Evolutionary conservation across 306 rosid genomes (phyloP).

Genomic region (Cicer judaicum): DNA sequence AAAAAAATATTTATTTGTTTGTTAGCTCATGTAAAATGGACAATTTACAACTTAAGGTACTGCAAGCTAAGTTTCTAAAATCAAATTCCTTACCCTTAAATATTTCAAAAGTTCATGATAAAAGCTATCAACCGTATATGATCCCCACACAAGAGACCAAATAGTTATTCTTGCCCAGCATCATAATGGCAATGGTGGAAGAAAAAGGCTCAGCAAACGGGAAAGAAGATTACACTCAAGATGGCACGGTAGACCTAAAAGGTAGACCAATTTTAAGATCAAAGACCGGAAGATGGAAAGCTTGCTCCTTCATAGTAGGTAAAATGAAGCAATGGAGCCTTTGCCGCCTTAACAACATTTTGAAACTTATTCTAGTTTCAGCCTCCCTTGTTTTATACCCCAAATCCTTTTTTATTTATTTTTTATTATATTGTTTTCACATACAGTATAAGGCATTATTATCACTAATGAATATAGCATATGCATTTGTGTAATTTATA

Average conservation of each 20-base stretch:
- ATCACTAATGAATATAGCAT: background rate
- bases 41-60: background rate
- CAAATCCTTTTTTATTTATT: background rate
- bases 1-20: background rate
- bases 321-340: constrained; percentile 18
- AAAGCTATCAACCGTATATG: background rate
- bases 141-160: background rate
- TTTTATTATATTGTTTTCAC: background rate
- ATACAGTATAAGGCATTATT: background rate
- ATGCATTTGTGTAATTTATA: constrained; percentile 27
- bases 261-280: constrained; percentile 56
- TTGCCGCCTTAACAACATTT: background rate
- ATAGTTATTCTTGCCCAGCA: constrained; percentile 5
- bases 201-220: constrained; percentile 38
- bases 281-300: constrained; percentile 53
- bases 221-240: constrained; percentile 48
- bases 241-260: constrained; percentile 52
- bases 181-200: constrained; percentile 43
- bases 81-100: background rate
- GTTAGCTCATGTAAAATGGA: constrained; percentile 40
- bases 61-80: constrained; percentile 34
- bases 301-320: constrained; percentile 55
- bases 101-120: constrained; percentile 21
- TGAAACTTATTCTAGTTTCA: background rate
- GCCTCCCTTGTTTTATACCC: background rate